Conservation (phyloP, 495 filamentous ascomycete genomes). For the Xylaria scruposa region DNA sequence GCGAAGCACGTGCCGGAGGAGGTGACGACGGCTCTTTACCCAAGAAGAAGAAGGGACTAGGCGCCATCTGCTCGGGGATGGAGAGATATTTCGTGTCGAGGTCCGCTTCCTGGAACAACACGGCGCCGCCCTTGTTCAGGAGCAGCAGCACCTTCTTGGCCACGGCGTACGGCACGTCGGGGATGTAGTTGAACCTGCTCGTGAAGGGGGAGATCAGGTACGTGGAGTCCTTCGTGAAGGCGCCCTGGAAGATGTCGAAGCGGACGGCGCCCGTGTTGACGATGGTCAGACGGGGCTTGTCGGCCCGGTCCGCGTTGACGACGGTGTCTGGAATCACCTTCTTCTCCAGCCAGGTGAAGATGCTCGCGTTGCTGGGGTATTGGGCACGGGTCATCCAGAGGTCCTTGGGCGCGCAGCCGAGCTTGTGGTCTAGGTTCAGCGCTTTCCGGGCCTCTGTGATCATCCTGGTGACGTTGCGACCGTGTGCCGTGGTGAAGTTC, state of each 20-base stretch:
- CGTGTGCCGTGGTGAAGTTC: slow-evolving; percentile 81
- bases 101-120: slow-evolving; percentile 55
- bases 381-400: slow-evolving; percentile 79
- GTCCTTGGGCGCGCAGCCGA: slow-evolving; percentile 83
- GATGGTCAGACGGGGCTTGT: slow-evolving; percentile 69
- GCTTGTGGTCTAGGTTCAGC: slow-evolving; percentile 72
- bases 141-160: slow-evolving; percentile 73
- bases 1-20: neutral
- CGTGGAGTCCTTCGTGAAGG: slow-evolving; percentile 84
- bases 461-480: slow-evolving; percentile 71
- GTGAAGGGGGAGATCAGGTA: slow-evolving; percentile 90
- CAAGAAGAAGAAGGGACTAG: slow-evolving; percentile 30
- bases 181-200: slow-evolving; percentile 77
- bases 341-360: slow-evolving; percentile 81
- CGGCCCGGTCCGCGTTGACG: slow-evolving; percentile 41
- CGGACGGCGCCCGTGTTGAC: slow-evolving; percentile 89
- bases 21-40: neutral
- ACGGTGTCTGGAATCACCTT: slow-evolving; percentile 72
- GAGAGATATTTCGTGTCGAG: slow-evolving; percentile 45
- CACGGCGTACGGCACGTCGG: slow-evolving; percentile 76
- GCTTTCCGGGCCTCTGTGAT: slow-evolving; percentile 73
- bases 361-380: slow-evolving; percentile 71
- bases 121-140: slow-evolving; percentile 73
- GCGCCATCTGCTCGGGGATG: slow-evolving; percentile 49
- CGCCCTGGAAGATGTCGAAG: slow-evolving; percentile 92